Evolutionary conservation across 2,329 filamentous ascomycete species (phyloP), one percentile per base, ranked within the genome.

Genomic region (Emergomyces pasteurianus): DNA sequence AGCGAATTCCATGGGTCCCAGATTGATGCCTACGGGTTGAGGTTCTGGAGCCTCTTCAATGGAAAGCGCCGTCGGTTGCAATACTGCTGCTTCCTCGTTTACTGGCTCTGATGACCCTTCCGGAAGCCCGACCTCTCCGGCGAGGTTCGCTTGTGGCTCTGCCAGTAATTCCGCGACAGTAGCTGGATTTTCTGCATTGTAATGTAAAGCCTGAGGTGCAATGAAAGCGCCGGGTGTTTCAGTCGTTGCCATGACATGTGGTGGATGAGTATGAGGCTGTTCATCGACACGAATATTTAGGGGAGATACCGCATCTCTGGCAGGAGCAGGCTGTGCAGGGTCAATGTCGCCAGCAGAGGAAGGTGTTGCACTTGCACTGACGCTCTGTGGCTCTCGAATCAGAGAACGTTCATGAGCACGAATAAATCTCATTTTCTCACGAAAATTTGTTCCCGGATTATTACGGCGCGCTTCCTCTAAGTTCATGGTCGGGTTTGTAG

Each of bases 271-370:
- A 31, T 65, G 61, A 50, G 65, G 61, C 12, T 70, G 68, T 21
- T 68, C 69, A 23, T 73, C 73, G n/a, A 67, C 63, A 54, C 73
- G 70, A 14, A 73, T 67, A 63, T 71, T 76, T 18, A 76, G 67
- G 43, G 74, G 74, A 7, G 66, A 65, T 23, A 68, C 66, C 28
- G 63, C 67, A 61, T 73, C 71, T 0, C 71, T 70, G 2, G 69
- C 59, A 38, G 70, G 60, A 12, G 65, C 61, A 31, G 70, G 66
- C 2, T 63, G 65, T 9, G 67, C 66, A 52, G 74, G 66, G 42
- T 76, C 72, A 40, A 77, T 74, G 67, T 76, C 74, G 7, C 70
- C 73, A 3, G 70, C 68, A 36, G 74, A 76, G n/a, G 75, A 76
- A n/a, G 75, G 73, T 6, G 74, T 76, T n/a, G 63, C 68, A 31